phyloP scores from a whole-genome alignment of 495 filamentous ascomycete genomes.

The Poronia punctata region DNA sequence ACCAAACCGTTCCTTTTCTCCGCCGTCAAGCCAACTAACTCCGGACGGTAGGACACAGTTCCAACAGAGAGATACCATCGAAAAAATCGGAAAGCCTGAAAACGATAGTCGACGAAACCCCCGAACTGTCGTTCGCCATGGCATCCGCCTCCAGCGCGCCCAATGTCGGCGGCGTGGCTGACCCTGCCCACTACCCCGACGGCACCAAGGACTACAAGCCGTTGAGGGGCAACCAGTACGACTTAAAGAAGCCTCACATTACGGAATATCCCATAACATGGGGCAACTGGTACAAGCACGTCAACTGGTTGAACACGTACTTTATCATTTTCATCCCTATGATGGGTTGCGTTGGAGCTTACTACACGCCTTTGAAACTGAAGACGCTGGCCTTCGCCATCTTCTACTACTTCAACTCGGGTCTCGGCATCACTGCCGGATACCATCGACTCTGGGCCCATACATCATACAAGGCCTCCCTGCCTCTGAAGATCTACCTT shows the following conservation, averaged over 20 bases:
- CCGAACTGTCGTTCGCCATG: conserved; percentile 26
- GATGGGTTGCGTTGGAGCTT: conserved; percentile 64
- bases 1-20: too few species aligned
- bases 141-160: conserved; percentile 32
- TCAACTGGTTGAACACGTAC: conserved; percentile 90
- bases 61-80: conserved; percentile 7
- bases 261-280: conserved; percentile 63
- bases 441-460: conserved; percentile 96
- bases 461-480: conserved; percentile 82
- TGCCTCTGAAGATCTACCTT: conserved; percentile 86
- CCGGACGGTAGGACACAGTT: background rate
- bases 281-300: conserved; percentile 91
- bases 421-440: conserved; percentile 81
- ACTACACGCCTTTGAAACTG: conserved; percentile 70
- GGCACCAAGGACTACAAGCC: conserved; percentile 44
- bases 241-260: conserved; percentile 47
- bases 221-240: conserved; percentile 37
- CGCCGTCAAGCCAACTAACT: too few species aligned
- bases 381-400: conserved; percentile 79
- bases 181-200: conserved; percentile 37
- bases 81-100: too few species aligned
- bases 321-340: conserved; percentile 83
- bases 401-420: conserved; percentile 86
- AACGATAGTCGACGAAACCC: background rate
- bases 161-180: conserved; percentile 17